Conservation (phyloP, 1,284 basidiomycete genomes). For the Sparassis latifolia region DNA sequence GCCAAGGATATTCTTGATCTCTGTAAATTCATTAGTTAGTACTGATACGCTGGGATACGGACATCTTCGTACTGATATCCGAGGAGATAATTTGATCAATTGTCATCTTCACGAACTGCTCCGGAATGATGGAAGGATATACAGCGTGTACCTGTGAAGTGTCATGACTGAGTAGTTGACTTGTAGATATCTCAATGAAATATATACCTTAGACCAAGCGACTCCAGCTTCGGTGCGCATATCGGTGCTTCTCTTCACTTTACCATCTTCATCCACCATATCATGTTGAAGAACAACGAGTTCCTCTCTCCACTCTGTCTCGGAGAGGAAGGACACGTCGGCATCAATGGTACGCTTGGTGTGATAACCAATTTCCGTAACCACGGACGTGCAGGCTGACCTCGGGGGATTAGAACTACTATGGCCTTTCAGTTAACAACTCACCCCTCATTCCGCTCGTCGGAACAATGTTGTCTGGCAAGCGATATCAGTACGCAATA, state of each 20-base stretch:
- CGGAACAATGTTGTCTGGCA: slow-evolving; percentile 51
- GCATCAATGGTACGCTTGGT: slow-evolving; percentile 47
- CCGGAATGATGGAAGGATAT: slow-evolving; percentile 44
- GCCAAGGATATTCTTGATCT: slow-evolving; percentile 39
- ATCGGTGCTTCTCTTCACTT: slow-evolving; percentile 44
- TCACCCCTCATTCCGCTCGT: slow-evolving; percentile 58
- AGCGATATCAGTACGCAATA: not conserved
- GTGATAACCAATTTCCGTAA: slow-evolving; percentile 55
- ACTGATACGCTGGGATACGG: not conserved
- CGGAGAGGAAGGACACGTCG: slow-evolving; percentile 50
- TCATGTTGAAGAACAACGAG: slow-evolving; percentile 47
- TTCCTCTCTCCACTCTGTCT: slow-evolving; percentile 51
- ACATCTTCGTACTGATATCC: slow-evolving; percentile 34
- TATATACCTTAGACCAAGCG: slow-evolving; percentile 50
- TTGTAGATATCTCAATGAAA: not conserved
- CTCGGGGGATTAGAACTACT: not conserved
- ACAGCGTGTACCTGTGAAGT: slow-evolving; percentile 48
- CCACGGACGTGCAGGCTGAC: slow-evolving; percentile 60
- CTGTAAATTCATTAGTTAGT: slow-evolving; percentile 18
- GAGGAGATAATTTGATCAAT: slow-evolving; percentile 42
- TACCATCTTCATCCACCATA: slow-evolving; percentile 51
- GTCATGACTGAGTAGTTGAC: not conserved
- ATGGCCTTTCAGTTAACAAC: not conserved
- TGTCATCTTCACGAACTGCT: slow-evolving; percentile 41
- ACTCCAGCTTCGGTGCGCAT: slow-evolving; percentile 52